These are phyloP conservation scores for Exophiala spinifera DNA, from an alignment of 2,329 filamentous ascomycete genomes.

Conservation along the genomic window DNA sequence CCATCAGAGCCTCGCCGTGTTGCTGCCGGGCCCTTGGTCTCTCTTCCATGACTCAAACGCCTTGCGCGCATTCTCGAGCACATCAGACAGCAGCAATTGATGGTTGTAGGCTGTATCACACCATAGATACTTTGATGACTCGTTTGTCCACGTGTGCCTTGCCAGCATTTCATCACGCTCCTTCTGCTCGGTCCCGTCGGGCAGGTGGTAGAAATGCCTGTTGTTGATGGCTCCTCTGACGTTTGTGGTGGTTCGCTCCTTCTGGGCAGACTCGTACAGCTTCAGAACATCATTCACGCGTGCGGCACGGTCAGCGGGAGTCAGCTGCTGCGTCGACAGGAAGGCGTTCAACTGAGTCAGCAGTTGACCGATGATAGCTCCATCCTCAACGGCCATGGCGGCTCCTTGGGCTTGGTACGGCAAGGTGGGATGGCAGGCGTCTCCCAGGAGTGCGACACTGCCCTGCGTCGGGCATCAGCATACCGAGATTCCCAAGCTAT, in stretches of 20 bases:
- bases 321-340: too few relatives aligned
- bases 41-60: too few relatives aligned
- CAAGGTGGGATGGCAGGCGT: conserved; percentile 63
- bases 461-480: background rate
- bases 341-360: conserved; percentile 50
- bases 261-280: conserved; percentile 10
- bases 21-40: too few relatives aligned
- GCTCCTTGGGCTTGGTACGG: conserved; percentile 55
- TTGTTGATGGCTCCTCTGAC: conserved; percentile 8
- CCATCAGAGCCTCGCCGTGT: too few relatives aligned
- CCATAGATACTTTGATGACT: too few relatives aligned
- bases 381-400: conserved; percentile 34
- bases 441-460: conserved; percentile 57
- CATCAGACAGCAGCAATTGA: too few relatives aligned
- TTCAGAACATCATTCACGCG: background rate
- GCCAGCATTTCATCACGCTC: conserved; percentile 44
- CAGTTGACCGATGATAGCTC: conserved; percentile 44
- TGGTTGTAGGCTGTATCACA: too few relatives aligned
- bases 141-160: too few relatives aligned
- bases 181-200: conserved; percentile 40
- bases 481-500: conserved; percentile 31
- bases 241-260: conserved; percentile 21
- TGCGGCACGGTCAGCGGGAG: background rate
- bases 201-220: conserved; percentile 37
- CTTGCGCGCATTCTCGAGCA: too few relatives aligned